A percentile compares a stretch with the other conserved stretches of the same genome.
These are phyloP conservation scores for Phytophthora cactorum DNA, from an alignment of 352 stramenopile genomes.

Conservation along the genomic window DNA sequence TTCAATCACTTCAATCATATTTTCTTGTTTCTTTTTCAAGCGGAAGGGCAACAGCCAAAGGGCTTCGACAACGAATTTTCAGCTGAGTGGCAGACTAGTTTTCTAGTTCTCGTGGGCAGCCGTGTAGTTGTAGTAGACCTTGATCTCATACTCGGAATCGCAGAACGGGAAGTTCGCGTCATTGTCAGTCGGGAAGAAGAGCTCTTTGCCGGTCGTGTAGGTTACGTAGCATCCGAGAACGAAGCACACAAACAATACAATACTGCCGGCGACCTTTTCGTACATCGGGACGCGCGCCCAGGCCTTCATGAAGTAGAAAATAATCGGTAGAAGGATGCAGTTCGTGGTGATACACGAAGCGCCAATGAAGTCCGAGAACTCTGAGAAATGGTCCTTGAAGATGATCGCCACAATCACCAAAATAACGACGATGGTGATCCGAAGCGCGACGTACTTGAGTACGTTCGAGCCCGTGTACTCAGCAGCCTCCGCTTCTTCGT, in stretches of 20 bases:
- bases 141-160: slow-evolving; percentile 48
- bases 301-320: slow-evolving; percentile 71
- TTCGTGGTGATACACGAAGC: slow-evolving; percentile 58
- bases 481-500: slow-evolving; percentile 36
- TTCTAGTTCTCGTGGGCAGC: slow-evolving; percentile 18
- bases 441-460: slow-evolving; percentile 40
- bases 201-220: slow-evolving; percentile 50
- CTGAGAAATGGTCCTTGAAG: slow-evolving; percentile 63
- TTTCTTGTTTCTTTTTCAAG: too few relatives aligned
- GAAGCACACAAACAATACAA: slow-evolving; percentile 35
- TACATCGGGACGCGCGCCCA: slow-evolving; percentile 43
- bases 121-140: slow-evolving; percentile 60
- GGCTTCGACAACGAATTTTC: not conserved
- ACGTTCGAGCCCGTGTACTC: slow-evolving; percentile 40
- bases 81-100: not conserved
- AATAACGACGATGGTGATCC: slow-evolving; percentile 41
- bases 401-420: slow-evolving; percentile 44
- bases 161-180: slow-evolving; percentile 60
- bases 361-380: slow-evolving; percentile 66
- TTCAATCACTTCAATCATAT: too few relatives aligned
- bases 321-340: slow-evolving; percentile 65
- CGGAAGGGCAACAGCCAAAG: too few relatives aligned
- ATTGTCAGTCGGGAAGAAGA: slow-evolving; percentile 40
- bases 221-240: slow-evolving; percentile 37
- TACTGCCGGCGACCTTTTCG: slow-evolving; percentile 30